phyloP scores from a whole-genome alignment of 257 asterid genomes.

The Salvia miltiorrhiza region DNA sequence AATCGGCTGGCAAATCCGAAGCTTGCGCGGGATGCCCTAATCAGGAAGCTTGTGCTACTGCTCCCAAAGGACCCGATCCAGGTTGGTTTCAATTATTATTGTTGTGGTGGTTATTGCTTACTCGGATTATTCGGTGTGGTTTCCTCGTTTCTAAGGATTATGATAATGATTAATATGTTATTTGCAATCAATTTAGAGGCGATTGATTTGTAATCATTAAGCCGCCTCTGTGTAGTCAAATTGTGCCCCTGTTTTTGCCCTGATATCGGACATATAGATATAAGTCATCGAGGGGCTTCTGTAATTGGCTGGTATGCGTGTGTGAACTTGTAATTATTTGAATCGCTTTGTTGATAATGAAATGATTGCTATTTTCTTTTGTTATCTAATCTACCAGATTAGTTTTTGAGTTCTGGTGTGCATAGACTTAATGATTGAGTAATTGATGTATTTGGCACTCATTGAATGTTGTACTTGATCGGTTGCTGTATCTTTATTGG shows the following conservation, averaged over 20 bases:
- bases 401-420: not conserved
- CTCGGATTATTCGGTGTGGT: not conserved
- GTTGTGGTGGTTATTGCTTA: not conserved
- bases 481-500: not conserved
- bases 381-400: not conserved
- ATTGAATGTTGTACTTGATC: not conserved
- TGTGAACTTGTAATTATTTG: not conserved
- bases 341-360: not conserved
- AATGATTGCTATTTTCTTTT: not conserved
- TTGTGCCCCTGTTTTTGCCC: not conserved
- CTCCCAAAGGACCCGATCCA: constrained; percentile 97
- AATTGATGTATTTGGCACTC: not conserved
- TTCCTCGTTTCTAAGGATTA: not conserved
- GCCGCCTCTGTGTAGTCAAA: constrained; percentile 1
- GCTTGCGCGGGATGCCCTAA: constrained; percentile 85
- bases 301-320: not conserved
- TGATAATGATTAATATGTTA: not conserved
- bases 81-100: constrained; percentile 28
- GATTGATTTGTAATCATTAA: not conserved
- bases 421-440: not conserved
- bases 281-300: not conserved
- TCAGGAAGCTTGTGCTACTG: constrained; percentile 88
- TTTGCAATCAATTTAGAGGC: not conserved
- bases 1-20: constrained; percentile 81
- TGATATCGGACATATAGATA: not conserved